A percentile compares a stretch with the other conserved stretches of the same genome.
Conservation (phyloP, 176 grass and related monocot genomes). For the Ananas comosus region DNA sequence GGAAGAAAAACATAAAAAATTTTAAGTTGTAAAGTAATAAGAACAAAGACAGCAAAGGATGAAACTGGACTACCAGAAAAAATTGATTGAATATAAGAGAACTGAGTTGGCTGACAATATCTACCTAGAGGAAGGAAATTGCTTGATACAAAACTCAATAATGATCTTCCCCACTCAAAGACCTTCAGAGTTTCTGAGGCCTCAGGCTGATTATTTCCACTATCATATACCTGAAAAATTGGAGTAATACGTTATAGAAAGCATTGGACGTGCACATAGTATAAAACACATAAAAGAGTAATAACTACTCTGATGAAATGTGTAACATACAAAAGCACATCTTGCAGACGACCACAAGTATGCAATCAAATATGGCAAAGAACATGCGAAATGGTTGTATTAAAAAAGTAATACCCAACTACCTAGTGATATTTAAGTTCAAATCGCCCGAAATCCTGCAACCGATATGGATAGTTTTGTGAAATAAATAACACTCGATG, state of each 20-base stretch:
- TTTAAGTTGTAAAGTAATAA: neutral
- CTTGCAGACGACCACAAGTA: too few species aligned
- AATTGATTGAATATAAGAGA: neutral
- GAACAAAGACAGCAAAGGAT: neutral
- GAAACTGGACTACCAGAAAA: neutral
- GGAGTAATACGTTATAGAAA: neutral
- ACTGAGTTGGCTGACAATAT: neutral
- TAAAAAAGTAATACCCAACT: neutral
- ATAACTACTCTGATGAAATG: too few species aligned
- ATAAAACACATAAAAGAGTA: neutral
- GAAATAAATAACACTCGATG: too few species aligned
- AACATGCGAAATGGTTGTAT: neutral
- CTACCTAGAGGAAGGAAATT: constrained; percentile 93
- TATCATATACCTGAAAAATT: constrained; percentile 32
- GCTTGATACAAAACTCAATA: constrained; percentile 37
- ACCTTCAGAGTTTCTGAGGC: constrained; percentile 11
- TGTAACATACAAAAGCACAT: too few species aligned
- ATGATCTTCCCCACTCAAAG: constrained; percentile 17
- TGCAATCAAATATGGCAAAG: too few species aligned
- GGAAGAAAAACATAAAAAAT: too few species aligned
- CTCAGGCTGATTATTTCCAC: constrained; percentile 25
- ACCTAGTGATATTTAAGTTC: too few species aligned
- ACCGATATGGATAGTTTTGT: too few species aligned
- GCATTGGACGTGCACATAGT: neutral
- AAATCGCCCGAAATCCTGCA: too few species aligned